Conservation (phyloP, 768 basidiomycete genomes). For the Flagelloscypha sp. region DNA sequence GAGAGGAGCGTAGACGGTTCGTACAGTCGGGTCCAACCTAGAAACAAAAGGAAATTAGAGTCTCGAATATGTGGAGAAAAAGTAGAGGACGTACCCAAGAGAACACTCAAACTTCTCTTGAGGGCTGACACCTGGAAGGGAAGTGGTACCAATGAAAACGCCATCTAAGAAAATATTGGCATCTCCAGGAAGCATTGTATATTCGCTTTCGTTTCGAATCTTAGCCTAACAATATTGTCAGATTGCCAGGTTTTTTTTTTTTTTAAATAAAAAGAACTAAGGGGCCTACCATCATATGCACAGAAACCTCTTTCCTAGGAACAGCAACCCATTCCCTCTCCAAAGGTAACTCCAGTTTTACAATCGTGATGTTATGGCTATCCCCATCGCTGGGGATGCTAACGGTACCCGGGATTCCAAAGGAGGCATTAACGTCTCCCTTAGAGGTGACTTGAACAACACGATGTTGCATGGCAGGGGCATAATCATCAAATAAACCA, state of each 20-base stretch:
- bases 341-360: constrained; percentile 14
- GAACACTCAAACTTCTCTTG: constrained; percentile 38
- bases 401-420: constrained; percentile 18
- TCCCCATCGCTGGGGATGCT: constrained; percentile 19
- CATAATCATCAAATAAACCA: constrained; percentile 2
- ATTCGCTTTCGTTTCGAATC: constrained; percentile 47
- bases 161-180: constrained; percentile 50
- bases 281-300: constrained; percentile 17
- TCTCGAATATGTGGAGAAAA: background rate
- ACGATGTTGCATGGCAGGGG: constrained; percentile 3
- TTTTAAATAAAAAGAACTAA: background rate
- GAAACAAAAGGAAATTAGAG: background rate
- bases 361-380: constrained; percentile 21
- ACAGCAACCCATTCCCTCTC: constrained; percentile 21
- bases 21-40: background rate
- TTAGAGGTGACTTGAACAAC: constrained; percentile 10
- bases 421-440: constrained; percentile 20
- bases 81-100: constrained; percentile 29
- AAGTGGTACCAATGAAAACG: constrained; percentile 43
- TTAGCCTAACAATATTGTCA: constrained; percentile 27
- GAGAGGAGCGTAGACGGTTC: constrained; percentile 18
- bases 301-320: constrained; percentile 19
- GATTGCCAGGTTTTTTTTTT: too few species aligned
- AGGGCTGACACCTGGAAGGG: constrained; percentile 32
- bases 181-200: constrained; percentile 38